phyloP scores from a whole-genome alignment of 768 basidiomycete genomes.

The Boletus rubroflammeus region DNA sequence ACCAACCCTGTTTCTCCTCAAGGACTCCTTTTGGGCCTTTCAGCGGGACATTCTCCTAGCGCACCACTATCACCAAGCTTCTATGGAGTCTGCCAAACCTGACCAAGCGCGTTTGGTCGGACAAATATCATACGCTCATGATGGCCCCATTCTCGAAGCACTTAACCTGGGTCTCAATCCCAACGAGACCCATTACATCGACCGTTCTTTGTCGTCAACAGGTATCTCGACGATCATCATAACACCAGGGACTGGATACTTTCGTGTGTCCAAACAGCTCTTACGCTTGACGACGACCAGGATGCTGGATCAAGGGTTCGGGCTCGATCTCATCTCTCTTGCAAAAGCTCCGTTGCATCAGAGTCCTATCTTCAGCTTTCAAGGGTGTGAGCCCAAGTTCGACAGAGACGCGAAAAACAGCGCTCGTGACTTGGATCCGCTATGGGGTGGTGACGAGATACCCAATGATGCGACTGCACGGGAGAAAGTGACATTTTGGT shows the following conservation, averaged over 20 bases:
- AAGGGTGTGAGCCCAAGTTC: constrained; percentile 55
- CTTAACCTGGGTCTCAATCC: constrained; percentile 91
- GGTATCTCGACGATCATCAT: constrained; percentile 81
- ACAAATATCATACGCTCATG: constrained; percentile 79
- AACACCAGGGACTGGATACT: constrained; percentile 93
- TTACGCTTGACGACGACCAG: constrained; percentile 90
- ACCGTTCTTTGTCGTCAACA: constrained; percentile 88
- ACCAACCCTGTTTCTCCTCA: constrained; percentile 78
- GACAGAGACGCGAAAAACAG: constrained; percentile 49
- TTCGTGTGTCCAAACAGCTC: constrained; percentile 85
- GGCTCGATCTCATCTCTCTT: constrained; percentile 81
- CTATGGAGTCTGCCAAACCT: constrained; percentile 41
- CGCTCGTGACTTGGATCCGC: constrained; percentile 55
- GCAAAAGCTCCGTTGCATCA: constrained; percentile 91
- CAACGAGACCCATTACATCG: constrained; percentile 91
- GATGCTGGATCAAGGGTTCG: constrained; percentile 91
- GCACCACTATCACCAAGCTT: constrained; percentile 80
- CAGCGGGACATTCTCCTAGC: constrained; percentile 88
- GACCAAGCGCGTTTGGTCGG: constrained; percentile 70
- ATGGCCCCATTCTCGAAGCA: constrained; percentile 93
- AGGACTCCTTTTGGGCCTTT: constrained; percentile 86
- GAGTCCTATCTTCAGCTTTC: constrained; percentile 90
- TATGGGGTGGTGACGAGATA: constrained; percentile 71
- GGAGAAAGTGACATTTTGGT: constrained; percentile 68
- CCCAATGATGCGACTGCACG: constrained; percentile 29